phyloP scores from a whole-genome alignment of 352 stramenopile species.

The Pythium dissotocum region DNA sequence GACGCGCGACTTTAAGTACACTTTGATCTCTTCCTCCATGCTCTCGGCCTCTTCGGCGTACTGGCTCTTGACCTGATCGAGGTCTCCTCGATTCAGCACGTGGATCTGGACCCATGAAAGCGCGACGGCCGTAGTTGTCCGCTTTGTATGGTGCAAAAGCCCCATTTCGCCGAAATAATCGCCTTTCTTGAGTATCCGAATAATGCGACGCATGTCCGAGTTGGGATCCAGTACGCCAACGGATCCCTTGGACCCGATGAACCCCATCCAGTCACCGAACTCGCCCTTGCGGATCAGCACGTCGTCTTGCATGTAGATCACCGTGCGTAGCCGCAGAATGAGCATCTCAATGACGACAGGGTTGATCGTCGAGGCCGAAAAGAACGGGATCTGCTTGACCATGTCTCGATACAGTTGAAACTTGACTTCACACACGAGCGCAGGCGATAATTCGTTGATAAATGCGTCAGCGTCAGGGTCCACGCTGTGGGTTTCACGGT shows the following conservation, averaged over 20 bases:
- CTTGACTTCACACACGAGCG: constrained; percentile 73
- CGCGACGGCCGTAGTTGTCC: constrained; percentile 64
- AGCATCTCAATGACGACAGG: constrained; percentile 73
- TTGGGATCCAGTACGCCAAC: constrained; percentile 64
- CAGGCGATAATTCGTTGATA: constrained; percentile 72
- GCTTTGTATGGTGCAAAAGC: constrained; percentile 60
- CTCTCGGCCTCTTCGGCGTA: constrained; percentile 57
- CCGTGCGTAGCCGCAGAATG: constrained; percentile 59
- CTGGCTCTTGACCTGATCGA: constrained; percentile 65
- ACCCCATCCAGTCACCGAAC: constrained; percentile 80
- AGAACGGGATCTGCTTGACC: constrained; percentile 76
- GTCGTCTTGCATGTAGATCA: constrained; percentile 84
- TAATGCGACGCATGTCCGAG: constrained; percentile 45
- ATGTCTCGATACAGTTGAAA: constrained; percentile 76
- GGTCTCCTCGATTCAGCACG: constrained; percentile 54
- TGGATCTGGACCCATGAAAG: constrained; percentile 80
- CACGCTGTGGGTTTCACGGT: constrained; percentile 66
- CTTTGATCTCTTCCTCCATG: constrained; percentile 67
- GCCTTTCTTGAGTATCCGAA: constrained; percentile 64
- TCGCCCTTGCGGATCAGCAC: constrained; percentile 77
- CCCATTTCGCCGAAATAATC: constrained; percentile 84
- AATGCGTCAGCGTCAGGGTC: constrained; percentile 66
- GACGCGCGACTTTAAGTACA: constrained; percentile 44
- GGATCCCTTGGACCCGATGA: constrained; percentile 67
- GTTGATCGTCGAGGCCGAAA: constrained; percentile 56